Evolutionary conservation across 225 moss, liverwort and hornwort species (phyloP).

Genomic region (Sphagnum tenellum): DNA sequence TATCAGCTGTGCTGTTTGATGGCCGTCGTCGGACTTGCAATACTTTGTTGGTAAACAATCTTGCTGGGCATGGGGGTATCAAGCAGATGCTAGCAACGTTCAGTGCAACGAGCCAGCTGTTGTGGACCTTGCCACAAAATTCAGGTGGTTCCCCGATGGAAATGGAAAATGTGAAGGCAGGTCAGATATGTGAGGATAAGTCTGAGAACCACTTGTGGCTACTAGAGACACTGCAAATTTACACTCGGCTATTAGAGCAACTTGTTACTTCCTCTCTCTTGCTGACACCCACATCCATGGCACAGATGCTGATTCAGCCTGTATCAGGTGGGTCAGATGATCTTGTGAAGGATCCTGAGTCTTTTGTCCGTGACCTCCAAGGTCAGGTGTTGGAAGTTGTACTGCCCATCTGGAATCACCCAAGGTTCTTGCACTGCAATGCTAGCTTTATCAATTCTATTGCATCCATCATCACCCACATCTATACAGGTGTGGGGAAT

Average conservation of each 20-base stretch:
- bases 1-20: constrained; percentile 69
- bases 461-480: constrained; percentile 77
- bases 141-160: constrained; percentile 90
- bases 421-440: constrained; percentile 77
- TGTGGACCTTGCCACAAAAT: constrained; percentile 67
- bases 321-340: constrained; percentile 60
- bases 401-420: constrained; percentile 90
- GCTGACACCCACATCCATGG: constrained; percentile 69
- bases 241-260: constrained; percentile 81
- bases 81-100: constrained; percentile 75
- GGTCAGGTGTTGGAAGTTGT: constrained; percentile 88
- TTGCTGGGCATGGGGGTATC: constrained; percentile 73
- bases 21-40: constrained; percentile 90
- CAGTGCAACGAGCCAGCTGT: constrained; percentile 72
- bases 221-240: constrained; percentile 61
- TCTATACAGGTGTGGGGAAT: constrained; percentile 84
- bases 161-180: constrained; percentile 61
- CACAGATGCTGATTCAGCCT: constrained; percentile 77
- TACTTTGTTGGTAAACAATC: constrained; percentile 70
- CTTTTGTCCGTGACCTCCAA: constrained; percentile 71
- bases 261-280: constrained; percentile 86
- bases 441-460: constrained; percentile 74
- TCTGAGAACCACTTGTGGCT: constrained; percentile 70
- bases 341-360: constrained; percentile 70
- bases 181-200: constrained; percentile 70